These are phyloP conservation scores for Thielaviopsis euricoi DNA, from an alignment of 2,329 filamentous ascomycete genomes.

Conservation along the genomic window DNA sequence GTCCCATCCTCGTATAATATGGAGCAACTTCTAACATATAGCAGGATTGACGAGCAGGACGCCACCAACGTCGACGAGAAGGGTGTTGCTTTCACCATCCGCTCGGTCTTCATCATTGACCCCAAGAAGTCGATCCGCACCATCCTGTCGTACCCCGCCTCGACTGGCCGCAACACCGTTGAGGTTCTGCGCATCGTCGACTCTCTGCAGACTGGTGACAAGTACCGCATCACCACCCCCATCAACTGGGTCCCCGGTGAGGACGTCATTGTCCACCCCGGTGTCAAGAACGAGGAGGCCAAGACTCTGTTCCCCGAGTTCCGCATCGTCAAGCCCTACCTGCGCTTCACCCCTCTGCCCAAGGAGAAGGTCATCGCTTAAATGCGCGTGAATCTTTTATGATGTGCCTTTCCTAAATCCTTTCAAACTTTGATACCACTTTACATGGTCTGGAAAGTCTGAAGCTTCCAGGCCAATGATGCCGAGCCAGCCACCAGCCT, in stretches of 20 bases:
- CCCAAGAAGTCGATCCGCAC: conserved; percentile 84
- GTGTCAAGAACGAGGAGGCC: conserved; percentile 69
- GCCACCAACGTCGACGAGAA: conserved; percentile 65
- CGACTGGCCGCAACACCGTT: conserved; percentile 67
- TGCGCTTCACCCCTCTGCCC: conserved; percentile 54
- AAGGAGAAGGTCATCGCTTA: conserved; percentile 31
- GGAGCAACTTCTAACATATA: conserved; percentile 2
- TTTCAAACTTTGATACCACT: background rate
- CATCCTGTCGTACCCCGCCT: conserved; percentile 84
- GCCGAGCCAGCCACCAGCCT: conserved; percentile 1
- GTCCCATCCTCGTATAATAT: background rate
- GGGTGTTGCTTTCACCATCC: conserved; percentile 84
- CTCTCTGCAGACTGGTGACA: conserved; percentile 69
- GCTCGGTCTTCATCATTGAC: conserved; percentile 88
- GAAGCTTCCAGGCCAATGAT: background rate
- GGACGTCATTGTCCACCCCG: conserved; percentile 82
- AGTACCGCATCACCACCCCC: conserved; percentile 73
- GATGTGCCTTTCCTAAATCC: background rate
- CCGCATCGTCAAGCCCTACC: conserved; percentile 52
- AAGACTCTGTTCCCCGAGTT: conserved; percentile 73
- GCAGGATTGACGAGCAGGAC: conserved; percentile 62
- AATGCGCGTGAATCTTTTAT: conserved; percentile 5
- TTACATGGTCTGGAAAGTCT: background rate
- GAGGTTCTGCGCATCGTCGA: conserved; percentile 68
- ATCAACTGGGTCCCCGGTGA: conserved; percentile 83